Percentiles rank a stretch among this genome's conserved stretches.
phyloP scores from a whole-genome alignment of 495 filamentous ascomycete genomes.

The Aspergillus indologenus region DNA sequence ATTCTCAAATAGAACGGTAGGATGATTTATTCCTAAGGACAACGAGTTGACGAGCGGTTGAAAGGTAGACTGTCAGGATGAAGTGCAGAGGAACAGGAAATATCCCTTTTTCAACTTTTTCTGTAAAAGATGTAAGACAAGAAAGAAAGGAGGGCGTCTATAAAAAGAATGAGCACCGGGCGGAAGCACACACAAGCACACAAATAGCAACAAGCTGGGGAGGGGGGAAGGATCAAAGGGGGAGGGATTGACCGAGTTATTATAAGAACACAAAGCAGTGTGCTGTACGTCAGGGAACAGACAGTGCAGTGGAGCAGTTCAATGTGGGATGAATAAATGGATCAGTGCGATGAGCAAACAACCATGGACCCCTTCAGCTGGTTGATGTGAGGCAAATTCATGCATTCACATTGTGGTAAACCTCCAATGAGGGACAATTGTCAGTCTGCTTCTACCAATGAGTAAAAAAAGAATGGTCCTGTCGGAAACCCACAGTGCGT shows the following conservation, averaged over 20 bases:
- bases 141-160: not conserved
- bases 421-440: not conserved
- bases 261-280: constrained; percentile 7
- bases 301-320: constrained; percentile 12
- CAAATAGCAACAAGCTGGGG: not conserved
- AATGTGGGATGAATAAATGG: not conserved
- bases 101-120: not conserved
- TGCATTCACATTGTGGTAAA: not conserved
- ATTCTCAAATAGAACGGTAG: constrained; percentile 29
- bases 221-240: not conserved
- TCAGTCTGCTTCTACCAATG: too few species aligned
- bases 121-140: not conserved
- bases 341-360: not conserved
- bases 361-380: not conserved
- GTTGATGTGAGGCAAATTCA: not conserved
- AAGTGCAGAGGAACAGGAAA: not conserved
- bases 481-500: not conserved
- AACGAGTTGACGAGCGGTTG: constrained; percentile 2
- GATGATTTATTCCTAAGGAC: not conserved
- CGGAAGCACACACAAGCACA: not conserved
- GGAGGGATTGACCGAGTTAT: constrained; percentile 13
- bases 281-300: constrained; percentile 14
- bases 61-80: not conserved
- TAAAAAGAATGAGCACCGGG: constrained; percentile 5
- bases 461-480: too few species aligned